Evolutionary conservation across 371 early-diverging fungal species (phyloP).

Genomic region (Dichotomocladium elegans): DNA sequence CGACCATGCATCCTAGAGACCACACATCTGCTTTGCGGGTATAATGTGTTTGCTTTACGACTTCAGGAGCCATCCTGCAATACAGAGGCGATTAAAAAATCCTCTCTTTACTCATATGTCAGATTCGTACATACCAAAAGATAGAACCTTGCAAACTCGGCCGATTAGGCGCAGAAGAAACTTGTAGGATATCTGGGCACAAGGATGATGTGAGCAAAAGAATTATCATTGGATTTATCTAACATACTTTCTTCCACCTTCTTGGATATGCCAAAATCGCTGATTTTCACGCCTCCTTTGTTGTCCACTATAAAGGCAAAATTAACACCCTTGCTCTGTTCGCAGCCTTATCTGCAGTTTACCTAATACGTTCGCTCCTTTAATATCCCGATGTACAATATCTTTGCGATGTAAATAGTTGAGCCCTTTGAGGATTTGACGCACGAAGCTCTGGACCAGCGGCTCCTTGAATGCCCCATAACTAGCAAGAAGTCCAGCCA

Average conservation of each 20-base stretch:
- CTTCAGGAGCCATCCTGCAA: conserved; percentile 89
- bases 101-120: not conserved
- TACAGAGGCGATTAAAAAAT: not conserved
- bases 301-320: conserved; percentile 63
- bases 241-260: conserved; percentile 75
- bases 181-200: conserved; percentile 20
- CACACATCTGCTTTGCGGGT: conserved; percentile 86
- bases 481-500: conserved; percentile 78
- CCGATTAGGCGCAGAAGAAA: conserved; percentile 40
- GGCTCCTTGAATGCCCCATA: conserved; percentile 87
- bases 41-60: conserved; percentile 79
- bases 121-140: conserved; percentile 49
- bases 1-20: conserved; percentile 88
- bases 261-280: conserved; percentile 99
- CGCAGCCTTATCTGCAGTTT: not conserved
- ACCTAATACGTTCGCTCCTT: conserved; percentile 90
- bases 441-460: conserved; percentile 79
- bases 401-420: conserved; percentile 92
- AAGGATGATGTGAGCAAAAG: not conserved
- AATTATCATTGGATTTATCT: not conserved
- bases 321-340: not conserved
- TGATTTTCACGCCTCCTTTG: conserved; percentile 92
- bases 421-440: conserved; percentile 92
- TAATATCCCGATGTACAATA: conserved; percentile 98
- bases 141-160: conserved; percentile 88